Evolutionary conservation across 192 early-diverging fungal genomes (phyloP).

Genomic region (Diversispora eburnea): DNA sequence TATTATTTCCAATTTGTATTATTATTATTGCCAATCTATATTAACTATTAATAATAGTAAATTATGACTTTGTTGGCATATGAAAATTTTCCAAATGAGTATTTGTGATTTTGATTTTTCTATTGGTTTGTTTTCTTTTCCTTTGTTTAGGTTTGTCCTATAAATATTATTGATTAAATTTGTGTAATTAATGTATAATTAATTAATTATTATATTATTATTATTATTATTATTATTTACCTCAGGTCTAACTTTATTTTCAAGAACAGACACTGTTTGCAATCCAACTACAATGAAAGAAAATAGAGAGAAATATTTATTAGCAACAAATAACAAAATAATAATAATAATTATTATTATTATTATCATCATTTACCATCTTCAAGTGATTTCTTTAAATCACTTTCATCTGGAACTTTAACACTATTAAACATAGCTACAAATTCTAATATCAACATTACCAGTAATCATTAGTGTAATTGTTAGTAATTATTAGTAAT

Average conservation of each 20-base stretch:
- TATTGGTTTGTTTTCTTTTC: constrained; percentile 58
- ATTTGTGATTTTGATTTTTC: constrained; percentile 76
- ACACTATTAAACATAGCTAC: constrained; percentile 72
- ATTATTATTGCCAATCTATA: background rate
- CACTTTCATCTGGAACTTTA: constrained; percentile 65
- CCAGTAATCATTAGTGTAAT: background rate
- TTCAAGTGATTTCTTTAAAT: constrained; percentile 67
- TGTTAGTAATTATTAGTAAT: no score
- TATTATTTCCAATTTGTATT: no score
- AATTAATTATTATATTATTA: no score
- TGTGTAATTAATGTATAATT: no score
- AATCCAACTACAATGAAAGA: constrained; percentile 58
- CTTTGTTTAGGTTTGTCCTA: constrained; percentile 51
- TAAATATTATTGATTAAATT: background rate
- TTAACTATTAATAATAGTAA: background rate
- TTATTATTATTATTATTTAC: constrained; percentile 23
- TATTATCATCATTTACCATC: constrained; percentile 41
- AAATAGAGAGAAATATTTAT: background rate
- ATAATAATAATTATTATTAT: background rate
- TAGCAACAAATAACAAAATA: background rate
- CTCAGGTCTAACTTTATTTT: constrained; percentile 55
- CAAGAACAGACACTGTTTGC: constrained; percentile 68
- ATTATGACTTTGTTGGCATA: constrained; percentile 23
- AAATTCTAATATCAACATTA: constrained; percentile 52
- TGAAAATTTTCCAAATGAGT: constrained; percentile 73